These are phyloP conservation scores for Euphorbia corollata DNA, from an alignment of 441 rosid genomes.

Conservation along the genomic window DNA sequence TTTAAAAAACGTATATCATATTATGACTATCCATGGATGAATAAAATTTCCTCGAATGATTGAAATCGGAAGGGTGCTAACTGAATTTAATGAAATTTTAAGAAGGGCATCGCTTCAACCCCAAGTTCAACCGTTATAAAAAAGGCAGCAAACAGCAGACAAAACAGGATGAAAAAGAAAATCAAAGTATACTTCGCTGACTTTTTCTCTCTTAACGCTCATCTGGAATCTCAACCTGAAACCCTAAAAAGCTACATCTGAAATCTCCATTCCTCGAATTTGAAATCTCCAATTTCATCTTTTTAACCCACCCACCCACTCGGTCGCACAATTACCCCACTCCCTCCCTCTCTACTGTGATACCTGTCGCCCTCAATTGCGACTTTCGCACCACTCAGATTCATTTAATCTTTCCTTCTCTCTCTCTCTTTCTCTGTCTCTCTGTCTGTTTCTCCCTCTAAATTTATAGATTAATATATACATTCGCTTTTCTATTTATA, in stretches of 20 bases:
- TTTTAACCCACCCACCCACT: slow-evolving; percentile 19
- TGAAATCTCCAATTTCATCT: background rate
- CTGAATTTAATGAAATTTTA: too few relatives aligned
- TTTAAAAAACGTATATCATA: too few relatives aligned
- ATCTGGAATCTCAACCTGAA: slow-evolving; percentile 12
- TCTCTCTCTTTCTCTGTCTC: slow-evolving; percentile 14
- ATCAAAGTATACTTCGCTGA: background rate
- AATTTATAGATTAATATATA: slow-evolving; percentile 22
- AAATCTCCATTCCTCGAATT: background rate
- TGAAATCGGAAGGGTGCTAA: too few relatives aligned
- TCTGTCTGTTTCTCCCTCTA: slow-evolving; percentile 7
- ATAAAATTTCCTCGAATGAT: too few relatives aligned
- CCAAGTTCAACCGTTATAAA: too few relatives aligned
- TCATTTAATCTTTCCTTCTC: slow-evolving; percentile 13
- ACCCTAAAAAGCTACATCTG: slow-evolving; percentile 21
- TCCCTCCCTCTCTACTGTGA: slow-evolving; percentile 42
- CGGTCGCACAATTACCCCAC: slow-evolving; percentile 43
- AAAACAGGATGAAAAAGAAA: too few relatives aligned
- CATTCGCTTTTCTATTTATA: background rate
- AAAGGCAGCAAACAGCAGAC: too few relatives aligned
- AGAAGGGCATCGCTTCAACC: too few relatives aligned
- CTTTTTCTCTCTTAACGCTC: background rate
- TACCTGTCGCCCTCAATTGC: slow-evolving; percentile 90
- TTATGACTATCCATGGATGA: too few relatives aligned
- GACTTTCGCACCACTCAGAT: slow-evolving; percentile 63